Evolutionary conservation across 768 basidiomycete species (phyloP).

Genomic region (Amanita inopinata): DNA sequence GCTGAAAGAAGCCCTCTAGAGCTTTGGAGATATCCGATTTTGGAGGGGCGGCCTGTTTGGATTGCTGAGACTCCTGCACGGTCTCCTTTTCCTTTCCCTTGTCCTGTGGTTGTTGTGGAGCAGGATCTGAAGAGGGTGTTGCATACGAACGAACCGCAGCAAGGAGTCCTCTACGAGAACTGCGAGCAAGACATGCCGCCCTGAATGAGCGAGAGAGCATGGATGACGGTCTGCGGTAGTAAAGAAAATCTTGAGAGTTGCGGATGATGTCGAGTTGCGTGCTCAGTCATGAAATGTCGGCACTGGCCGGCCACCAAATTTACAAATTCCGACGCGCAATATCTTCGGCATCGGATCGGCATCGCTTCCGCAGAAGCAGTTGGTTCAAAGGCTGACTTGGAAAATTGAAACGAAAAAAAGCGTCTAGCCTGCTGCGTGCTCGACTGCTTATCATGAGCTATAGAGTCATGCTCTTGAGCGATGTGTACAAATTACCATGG

Average conservation of each 20-base stretch:
- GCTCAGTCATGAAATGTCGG: no score
- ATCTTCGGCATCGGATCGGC: neutral
- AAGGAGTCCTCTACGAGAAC: slow-evolving; percentile 23
- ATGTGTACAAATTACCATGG: no score
- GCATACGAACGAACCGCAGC: slow-evolving; percentile 34
- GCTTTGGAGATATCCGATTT: slow-evolving; percentile 49
- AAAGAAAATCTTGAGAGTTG: no score
- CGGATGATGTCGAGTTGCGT: no score
- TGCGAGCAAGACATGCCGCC: slow-evolving; percentile 35
- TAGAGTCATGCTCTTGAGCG: no score
- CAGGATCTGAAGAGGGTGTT: slow-evolving; percentile 26
- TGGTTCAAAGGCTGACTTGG: no score
- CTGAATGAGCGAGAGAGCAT: slow-evolving; percentile 64
- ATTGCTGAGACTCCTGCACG: slow-evolving; percentile 10
- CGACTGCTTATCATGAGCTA: no score
- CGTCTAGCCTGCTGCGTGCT: neutral
- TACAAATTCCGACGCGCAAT: neutral
- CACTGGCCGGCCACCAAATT: neutral
- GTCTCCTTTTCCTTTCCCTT: slow-evolving; percentile 21
- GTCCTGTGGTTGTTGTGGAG: slow-evolving; percentile 24
- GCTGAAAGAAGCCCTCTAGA: slow-evolving; percentile 74
- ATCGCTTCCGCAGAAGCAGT: neutral
- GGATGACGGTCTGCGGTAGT: slow-evolving; percentile 15
- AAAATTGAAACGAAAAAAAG: no score
- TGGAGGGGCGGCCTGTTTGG: slow-evolving; percentile 15